Conservation (phyloP, 2,329 filamentous ascomycete species). For the Cercospora brassicicola region DNA sequence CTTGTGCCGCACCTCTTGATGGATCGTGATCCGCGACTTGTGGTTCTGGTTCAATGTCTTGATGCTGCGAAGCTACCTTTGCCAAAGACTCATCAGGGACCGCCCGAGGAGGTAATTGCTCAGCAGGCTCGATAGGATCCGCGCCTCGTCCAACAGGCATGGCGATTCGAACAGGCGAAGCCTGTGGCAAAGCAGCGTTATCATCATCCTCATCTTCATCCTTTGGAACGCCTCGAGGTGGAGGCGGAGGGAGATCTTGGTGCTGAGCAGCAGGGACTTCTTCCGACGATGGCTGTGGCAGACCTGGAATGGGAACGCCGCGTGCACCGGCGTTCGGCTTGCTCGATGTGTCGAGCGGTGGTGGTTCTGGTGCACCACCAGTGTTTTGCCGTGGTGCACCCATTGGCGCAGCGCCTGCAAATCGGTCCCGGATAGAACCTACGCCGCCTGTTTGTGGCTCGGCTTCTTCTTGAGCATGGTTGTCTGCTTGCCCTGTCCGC, state of each 20-base stretch:
- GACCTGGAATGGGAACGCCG: slow-evolving; percentile 75
- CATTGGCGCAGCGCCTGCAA: slow-evolving; percentile 74
- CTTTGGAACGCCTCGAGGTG: slow-evolving; percentile 41
- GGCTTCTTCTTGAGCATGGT: slow-evolving; percentile 48
- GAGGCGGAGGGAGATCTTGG: slow-evolving; percentile 48
- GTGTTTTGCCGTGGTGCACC: slow-evolving; percentile 52
- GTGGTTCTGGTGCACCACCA: slow-evolving; percentile 51
- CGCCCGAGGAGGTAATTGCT: slow-evolving; percentile 51
- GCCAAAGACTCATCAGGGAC: slow-evolving; percentile 66
- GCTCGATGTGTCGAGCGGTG: slow-evolving; percentile 65
- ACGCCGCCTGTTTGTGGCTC: slow-evolving; percentile 64
- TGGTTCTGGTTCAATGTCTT: slow-evolving; percentile 65
- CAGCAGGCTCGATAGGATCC: slow-evolving; percentile 53
- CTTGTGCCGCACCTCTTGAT: slow-evolving; percentile 55
- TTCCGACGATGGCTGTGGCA: slow-evolving; percentile 60
- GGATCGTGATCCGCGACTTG: slow-evolving; percentile 57
- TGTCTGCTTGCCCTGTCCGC: slow-evolving; percentile 57
- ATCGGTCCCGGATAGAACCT: slow-evolving; percentile 75
- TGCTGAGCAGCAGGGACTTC: slow-evolving; percentile 58
- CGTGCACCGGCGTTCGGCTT: slow-evolving; percentile 64
- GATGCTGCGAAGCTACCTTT: slow-evolving; percentile 62
- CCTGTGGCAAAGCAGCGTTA: slow-evolving; percentile 47
- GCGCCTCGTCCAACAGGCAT: slow-evolving; percentile 74
- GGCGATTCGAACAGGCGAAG: slow-evolving; percentile 80
- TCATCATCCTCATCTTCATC: slow-evolving; percentile 36